Percentiles rank a stretch among this genome's conserved stretches.
Evolutionary conservation across 169 alveolate genomes (phyloP).

Genomic region (Plasmodium inui): DNA sequence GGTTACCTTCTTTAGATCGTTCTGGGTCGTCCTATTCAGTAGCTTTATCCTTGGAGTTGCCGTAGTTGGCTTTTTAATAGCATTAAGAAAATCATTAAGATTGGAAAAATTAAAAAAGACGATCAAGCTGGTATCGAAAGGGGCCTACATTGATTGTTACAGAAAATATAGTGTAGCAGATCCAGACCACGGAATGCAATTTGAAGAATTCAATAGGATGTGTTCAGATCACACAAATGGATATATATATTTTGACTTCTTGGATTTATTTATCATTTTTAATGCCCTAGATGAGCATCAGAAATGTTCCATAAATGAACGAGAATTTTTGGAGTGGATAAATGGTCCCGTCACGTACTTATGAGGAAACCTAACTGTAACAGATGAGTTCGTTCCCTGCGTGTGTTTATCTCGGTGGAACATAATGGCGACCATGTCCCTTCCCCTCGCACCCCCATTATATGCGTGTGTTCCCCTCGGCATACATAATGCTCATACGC

Average conservation of each 20-base stretch:
- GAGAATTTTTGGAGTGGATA: conserved; percentile 93
- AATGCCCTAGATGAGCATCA: conserved; percentile 93
- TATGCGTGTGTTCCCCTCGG: background rate
- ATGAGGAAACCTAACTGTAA: background rate
- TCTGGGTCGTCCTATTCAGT: conserved; percentile 79
- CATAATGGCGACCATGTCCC: background rate
- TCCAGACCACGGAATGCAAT: conserved; percentile 93
- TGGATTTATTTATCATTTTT: conserved; percentile 90
- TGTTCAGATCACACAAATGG: conserved; percentile 92
- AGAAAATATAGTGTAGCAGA: conserved; percentile 91
- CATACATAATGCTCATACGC: background rate
- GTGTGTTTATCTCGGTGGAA: background rate
- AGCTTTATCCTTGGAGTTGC: conserved; percentile 88
- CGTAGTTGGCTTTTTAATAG: conserved; percentile 88
- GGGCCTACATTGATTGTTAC: conserved; percentile 89
- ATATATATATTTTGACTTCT: conserved; percentile 88
- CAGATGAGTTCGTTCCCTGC: background rate
- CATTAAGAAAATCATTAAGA: conserved; percentile 89
- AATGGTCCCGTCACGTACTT: conserved; percentile 82
- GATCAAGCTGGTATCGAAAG: conserved; percentile 86
- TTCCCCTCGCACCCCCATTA: background rate
- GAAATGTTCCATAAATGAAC: conserved; percentile 91
- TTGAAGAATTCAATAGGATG: conserved; percentile 91
- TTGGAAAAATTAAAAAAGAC: conserved; percentile 89
- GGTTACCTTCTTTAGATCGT: conserved; percentile 74